These are phyloP conservation scores for Phytophthora podocarpi DNA, from an alignment of 352 stramenopile genomes.

Conservation along the genomic window DNA sequence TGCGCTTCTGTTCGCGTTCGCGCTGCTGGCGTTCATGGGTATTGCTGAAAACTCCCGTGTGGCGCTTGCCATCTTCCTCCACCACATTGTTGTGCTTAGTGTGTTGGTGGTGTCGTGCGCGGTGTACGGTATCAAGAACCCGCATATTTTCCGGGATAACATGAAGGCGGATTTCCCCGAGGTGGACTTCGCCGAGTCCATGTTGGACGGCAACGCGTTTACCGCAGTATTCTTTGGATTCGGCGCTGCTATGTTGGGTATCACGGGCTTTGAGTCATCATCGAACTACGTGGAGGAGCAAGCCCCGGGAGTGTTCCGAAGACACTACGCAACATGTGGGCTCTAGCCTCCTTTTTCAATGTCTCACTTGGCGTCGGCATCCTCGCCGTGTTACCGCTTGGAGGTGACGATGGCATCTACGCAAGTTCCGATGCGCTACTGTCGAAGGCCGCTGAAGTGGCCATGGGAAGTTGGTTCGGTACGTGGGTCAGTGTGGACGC, in stretches of 20 bases:
- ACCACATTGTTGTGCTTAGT: slow-evolving; percentile 73
- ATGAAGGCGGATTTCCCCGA: slow-evolving; percentile 52
- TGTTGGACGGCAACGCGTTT: slow-evolving; percentile 43
- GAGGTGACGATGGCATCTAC: slow-evolving; percentile 55
- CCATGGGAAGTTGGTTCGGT: slow-evolving; percentile 47
- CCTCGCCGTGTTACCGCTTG: slow-evolving; percentile 76
- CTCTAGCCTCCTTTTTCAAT: slow-evolving; percentile 83
- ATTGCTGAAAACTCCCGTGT: slow-evolving; percentile 83
- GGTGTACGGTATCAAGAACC: slow-evolving; percentile 64
- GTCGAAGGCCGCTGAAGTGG: slow-evolving; percentile 57
- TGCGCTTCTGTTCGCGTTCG: slow-evolving; percentile 76
- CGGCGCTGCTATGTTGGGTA: slow-evolving; percentile 81
- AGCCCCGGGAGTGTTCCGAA: slow-evolving; percentile 75
- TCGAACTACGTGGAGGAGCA: slow-evolving; percentile 91
- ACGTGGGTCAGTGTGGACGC: slow-evolving; percentile 75
- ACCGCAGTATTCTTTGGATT: slow-evolving; percentile 78
- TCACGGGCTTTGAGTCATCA: slow-evolving; percentile 89
- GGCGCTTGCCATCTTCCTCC: slow-evolving; percentile 83
- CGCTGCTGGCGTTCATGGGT: slow-evolving; percentile 65
- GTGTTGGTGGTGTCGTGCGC: slow-evolving; percentile 54
- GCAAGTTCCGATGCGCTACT: slow-evolving; percentile 58
- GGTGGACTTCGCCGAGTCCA: slow-evolving; percentile 59
- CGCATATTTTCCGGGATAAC: slow-evolving; percentile 68
- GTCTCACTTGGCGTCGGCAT: slow-evolving; percentile 66
- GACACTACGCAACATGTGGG: slow-evolving; percentile 82